A percentile compares a stretch with the other conserved stretches of the same genome.
Evolutionary conservation across 352 stramenopile genomes (phyloP).

Genomic region (Globisporangium barbulae): DNA sequence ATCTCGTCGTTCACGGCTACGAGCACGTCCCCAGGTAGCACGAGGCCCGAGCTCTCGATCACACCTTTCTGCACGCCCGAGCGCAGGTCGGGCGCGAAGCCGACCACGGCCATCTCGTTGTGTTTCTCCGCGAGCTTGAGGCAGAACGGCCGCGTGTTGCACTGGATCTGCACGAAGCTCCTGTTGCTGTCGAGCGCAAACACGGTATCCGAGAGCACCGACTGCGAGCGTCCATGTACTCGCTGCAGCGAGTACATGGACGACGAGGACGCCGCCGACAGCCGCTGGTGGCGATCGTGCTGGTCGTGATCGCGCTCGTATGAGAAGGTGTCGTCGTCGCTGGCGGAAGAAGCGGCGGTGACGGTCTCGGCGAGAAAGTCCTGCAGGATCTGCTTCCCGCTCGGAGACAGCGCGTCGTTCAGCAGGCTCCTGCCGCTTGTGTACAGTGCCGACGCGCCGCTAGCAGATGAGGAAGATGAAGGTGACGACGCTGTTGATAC

Average conservation of each 20-base stretch:
- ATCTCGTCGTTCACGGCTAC: conserved; percentile 57
- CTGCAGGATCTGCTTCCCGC: conserved; percentile 39
- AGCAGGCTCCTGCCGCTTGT: conserved; percentile 32
- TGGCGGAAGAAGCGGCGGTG: conserved; percentile 1
- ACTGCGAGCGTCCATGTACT: conserved; percentile 8
- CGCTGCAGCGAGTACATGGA: conserved; percentile 1
- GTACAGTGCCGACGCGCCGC: conserved; percentile 12
- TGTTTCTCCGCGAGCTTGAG: conserved; percentile 40
- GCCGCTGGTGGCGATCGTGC: not conserved
- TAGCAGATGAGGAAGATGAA: conserved; percentile 10
- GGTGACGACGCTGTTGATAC: conserved; percentile 7
- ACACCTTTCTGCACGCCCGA: conserved; percentile 21
- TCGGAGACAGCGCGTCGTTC: conserved; percentile 56
- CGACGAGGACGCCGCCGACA: not conserved
- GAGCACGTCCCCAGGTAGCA: conserved; percentile 55
- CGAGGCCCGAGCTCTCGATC: conserved; percentile 37
- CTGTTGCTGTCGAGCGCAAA: conserved; percentile 16
- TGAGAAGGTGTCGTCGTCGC: not conserved
- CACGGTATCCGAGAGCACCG: conserved; percentile 23
- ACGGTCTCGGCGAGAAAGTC: conserved; percentile 36
- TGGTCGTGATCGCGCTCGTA: not conserved
- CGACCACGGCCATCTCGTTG: conserved; percentile 44
- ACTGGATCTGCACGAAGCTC: conserved; percentile 48
- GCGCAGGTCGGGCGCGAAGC: conserved; percentile 34
- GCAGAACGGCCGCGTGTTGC: conserved; percentile 41